These are phyloP conservation scores for Talaromyces albobiverticillius DNA, from an alignment of 2,329 filamentous ascomycete species.

Conservation along the genomic window DNA sequence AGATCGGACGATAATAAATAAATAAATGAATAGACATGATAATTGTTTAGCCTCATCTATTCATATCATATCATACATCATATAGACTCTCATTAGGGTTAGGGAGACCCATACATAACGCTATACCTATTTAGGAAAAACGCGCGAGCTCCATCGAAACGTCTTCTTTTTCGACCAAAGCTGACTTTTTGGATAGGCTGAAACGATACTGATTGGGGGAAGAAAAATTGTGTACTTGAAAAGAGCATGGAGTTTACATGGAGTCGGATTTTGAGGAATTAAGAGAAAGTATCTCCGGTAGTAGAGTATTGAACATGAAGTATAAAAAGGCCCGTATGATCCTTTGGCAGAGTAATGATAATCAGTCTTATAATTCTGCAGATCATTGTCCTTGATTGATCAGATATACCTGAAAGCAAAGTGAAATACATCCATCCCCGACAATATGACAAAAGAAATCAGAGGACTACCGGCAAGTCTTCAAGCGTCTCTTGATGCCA, in stretches of 20 bases:
- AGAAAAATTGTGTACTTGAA: too few species aligned
- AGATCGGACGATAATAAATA: neutral
- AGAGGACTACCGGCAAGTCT: neutral
- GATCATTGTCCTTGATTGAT: too few species aligned
- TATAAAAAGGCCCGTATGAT: neutral
- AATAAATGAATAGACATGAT: too few species aligned
- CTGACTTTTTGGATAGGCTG: neutral
- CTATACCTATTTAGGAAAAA: conserved; percentile 5
- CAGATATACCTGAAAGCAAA: too few species aligned
- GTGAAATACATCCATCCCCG: too few species aligned
- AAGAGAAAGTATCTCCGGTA: neutral
- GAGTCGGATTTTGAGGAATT: conserved; percentile 5
- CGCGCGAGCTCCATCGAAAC: conserved; percentile 8
- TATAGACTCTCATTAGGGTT: too few species aligned
- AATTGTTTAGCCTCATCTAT: too few species aligned
- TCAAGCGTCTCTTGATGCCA: conserved; percentile 9
- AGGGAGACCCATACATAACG: too few species aligned
- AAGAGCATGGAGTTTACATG: too few species aligned
- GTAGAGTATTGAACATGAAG: neutral
- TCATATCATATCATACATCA: too few species aligned
- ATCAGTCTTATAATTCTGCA: too few species aligned
- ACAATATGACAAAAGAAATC: neutral
- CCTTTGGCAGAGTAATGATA: too few species aligned
- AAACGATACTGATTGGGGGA: neutral
- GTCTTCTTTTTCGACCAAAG: conserved; percentile 1